A percentile compares a stretch with the other conserved stretches of the same genome.
These are phyloP conservation scores for Peronospora farinosa DNA, from an alignment of 352 stramenopile genomes.

Conservation along the genomic window DNA sequence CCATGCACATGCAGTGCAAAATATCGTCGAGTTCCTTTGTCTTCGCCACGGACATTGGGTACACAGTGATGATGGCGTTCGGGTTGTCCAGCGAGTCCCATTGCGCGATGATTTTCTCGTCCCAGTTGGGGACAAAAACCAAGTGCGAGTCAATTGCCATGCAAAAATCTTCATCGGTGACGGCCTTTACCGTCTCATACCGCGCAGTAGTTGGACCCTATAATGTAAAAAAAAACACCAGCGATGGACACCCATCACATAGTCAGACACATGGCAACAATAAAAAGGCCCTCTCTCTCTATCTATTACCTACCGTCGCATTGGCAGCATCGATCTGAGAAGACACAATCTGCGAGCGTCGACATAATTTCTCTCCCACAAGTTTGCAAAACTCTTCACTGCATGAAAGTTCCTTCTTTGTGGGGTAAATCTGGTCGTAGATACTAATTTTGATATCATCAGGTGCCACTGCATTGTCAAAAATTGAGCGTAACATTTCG, in stretches of 20 bases:
- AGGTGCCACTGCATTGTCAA: constrained; percentile 55
- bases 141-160: constrained; percentile 79
- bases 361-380: constrained; percentile 53
- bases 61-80: constrained; percentile 77
- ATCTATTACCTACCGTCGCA: constrained; percentile 37
- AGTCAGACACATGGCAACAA: too few relatives aligned
- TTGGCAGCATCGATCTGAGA: constrained; percentile 61
- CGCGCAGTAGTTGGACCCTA: constrained; percentile 64
- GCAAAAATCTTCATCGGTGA: constrained; percentile 75
- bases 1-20: constrained; percentile 73
- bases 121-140: constrained; percentile 69
- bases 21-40: constrained; percentile 40
- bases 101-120: constrained; percentile 63
- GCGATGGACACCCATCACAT: background rate
- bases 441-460: constrained; percentile 58
- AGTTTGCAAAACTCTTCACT: constrained; percentile 63
- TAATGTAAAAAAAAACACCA: background rate
- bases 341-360: constrained; percentile 56
- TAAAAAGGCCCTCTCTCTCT: too few relatives aligned
- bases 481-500: constrained; percentile 76
- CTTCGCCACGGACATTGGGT: constrained; percentile 70
- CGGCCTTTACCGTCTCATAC: constrained; percentile 71
- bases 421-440: constrained; percentile 67
- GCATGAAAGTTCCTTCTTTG: constrained; percentile 58
- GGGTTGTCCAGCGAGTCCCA: constrained; percentile 67